These are phyloP conservation scores for Pythium phragmiticola DNA, from an alignment of 352 stramenopile genomes.

Conservation along the genomic window DNA sequence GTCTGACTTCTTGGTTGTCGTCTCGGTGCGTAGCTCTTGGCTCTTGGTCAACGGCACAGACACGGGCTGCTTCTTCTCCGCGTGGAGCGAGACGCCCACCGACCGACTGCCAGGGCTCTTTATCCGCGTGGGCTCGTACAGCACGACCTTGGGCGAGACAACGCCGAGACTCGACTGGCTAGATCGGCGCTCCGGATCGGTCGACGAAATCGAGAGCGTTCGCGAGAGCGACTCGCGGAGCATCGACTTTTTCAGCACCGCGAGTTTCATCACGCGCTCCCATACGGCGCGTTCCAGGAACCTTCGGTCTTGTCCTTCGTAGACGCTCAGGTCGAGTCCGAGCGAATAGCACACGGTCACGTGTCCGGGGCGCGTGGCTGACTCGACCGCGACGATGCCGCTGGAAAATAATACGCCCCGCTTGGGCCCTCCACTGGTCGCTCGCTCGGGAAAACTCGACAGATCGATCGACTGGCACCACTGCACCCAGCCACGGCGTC, in stretches of 20 bases:
- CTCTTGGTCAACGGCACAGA: constrained; percentile 3
- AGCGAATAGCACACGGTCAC: constrained; percentile 22
- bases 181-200: constrained; percentile 3
- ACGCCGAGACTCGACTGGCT: constrained; percentile 1
- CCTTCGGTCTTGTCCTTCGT: constrained; percentile 7
- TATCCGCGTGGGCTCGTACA: background rate
- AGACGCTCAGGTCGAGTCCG: constrained; percentile 16
- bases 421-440: background rate
- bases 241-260: constrained; percentile 23
- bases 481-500: constrained; percentile 27
- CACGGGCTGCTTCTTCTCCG: background rate
- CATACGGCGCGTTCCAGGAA: constrained; percentile 25
- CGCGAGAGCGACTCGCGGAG: constrained; percentile 15
- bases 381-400: constrained; percentile 26
- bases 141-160: background rate
- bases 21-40: constrained; percentile 5
- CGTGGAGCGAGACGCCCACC: background rate
- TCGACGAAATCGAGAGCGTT: constrained; percentile 21
- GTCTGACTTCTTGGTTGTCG: background rate
- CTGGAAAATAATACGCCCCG: constrained; percentile 22
- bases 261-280: constrained; percentile 28
- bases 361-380: constrained; percentile 15
- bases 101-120: background rate
- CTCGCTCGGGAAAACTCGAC: constrained; percentile 2
- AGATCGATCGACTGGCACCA: constrained; percentile 31